These are phyloP conservation scores for Tylopilus cervinicoccineus DNA, from an alignment of 768 basidiomycete species.

Conservation along the genomic window DNA sequence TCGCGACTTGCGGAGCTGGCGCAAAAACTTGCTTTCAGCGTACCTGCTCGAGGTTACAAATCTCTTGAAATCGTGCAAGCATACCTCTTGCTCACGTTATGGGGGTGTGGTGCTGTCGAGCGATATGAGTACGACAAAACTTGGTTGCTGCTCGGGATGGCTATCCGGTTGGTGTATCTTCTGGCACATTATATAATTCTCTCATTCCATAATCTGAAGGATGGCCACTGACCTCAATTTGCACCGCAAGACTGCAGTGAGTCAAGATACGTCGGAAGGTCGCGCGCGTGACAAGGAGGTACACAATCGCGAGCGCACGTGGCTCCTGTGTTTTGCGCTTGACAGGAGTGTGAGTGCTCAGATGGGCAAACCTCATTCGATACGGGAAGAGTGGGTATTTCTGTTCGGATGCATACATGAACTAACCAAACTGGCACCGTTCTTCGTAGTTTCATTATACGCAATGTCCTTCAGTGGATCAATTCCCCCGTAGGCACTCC, in stretches of 20 bases:
- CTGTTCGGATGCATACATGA: background rate
- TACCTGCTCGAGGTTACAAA: slow-evolving; percentile 85
- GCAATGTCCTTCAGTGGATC: slow-evolving; percentile 76
- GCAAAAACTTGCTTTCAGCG: slow-evolving; percentile 83
- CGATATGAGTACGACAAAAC: slow-evolving; percentile 96
- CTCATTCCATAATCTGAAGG: slow-evolving; percentile 36
- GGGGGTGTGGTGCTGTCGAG: slow-evolving; percentile 94
- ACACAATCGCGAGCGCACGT: slow-evolving; percentile 92
- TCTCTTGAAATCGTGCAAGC: slow-evolving; percentile 95
- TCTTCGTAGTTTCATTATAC: slow-evolving; percentile 70
- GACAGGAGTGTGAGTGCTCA: slow-evolving; percentile 91
- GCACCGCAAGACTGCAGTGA: slow-evolving; percentile 75
- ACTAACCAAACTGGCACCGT: background rate
- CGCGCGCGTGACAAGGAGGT: slow-evolving; percentile 78
- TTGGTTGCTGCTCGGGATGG: slow-evolving; percentile 87
- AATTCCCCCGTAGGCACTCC: slow-evolving; percentile 58
- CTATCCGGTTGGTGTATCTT: slow-evolving; percentile 53
- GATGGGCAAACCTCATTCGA: slow-evolving; percentile 93
- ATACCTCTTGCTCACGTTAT: slow-evolving; percentile 82
- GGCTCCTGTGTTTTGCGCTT: slow-evolving; percentile 83
- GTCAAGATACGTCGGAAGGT: slow-evolving; percentile 73
- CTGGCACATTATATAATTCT: background rate
- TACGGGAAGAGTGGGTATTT: slow-evolving; percentile 83
- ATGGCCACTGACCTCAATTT: slow-evolving; percentile 97
- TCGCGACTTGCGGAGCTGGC: slow-evolving; percentile 74